phyloP scores from a whole-genome alignment of 176 grass and related monocot genomes.

The Poa pratensis region DNA sequence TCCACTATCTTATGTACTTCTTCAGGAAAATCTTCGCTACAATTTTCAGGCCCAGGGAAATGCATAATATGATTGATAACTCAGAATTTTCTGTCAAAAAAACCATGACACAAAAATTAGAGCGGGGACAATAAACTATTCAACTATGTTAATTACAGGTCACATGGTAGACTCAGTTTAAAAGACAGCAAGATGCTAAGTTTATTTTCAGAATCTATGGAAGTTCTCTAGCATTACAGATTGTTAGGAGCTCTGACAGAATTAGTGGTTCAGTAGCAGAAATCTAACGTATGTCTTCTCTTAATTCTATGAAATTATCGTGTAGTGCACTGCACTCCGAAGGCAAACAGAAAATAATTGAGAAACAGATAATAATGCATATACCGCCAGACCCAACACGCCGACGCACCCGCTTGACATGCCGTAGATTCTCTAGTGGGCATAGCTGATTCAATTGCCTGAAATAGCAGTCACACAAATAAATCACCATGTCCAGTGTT shows the following conservation, averaged over 20 bases:
- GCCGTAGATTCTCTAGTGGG: slow-evolving; percentile 53
- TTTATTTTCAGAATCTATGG: slow-evolving; percentile 17
- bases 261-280: slow-evolving; percentile 2
- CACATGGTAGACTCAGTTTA: neutral
- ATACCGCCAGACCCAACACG: slow-evolving; percentile 27
- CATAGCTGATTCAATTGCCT: slow-evolving; percentile 57
- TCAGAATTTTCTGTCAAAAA: slow-evolving; percentile 67
- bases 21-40: slow-evolving; percentile 49
- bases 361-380: slow-evolving; percentile 7
- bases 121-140: neutral
- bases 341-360: slow-evolving; percentile 17
- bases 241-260: neutral
- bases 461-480: neutral
- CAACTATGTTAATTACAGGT: neutral
- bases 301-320: neutral
- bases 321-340: neutral
- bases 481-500: neutral
- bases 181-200: slow-evolving; percentile 8
- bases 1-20: slow-evolving; percentile 65
- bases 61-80: slow-evolving; percentile 79
- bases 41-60: slow-evolving; percentile 59
- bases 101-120: slow-evolving; percentile 24
- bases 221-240: neutral
- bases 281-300: neutral
- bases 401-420: slow-evolving; percentile 55